These are phyloP conservation scores for Baorangia bicolor DNA, from an alignment of 768 basidiomycete genomes.

Conservation along the genomic window DNA sequence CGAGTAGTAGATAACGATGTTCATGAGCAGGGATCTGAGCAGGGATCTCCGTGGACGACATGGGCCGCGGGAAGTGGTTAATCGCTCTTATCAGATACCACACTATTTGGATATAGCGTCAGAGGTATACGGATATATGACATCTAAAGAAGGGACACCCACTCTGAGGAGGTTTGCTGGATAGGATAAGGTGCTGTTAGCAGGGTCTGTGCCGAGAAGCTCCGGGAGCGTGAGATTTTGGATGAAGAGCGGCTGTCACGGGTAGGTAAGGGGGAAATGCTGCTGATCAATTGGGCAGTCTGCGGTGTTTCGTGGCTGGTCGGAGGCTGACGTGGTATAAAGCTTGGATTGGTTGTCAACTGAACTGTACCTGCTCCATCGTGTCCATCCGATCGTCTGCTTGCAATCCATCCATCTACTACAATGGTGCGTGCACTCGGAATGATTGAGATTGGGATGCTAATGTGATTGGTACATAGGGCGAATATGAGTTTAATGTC, in stretches of 20 bases:
- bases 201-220: not conserved
- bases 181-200: no score
- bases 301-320: not conserved
- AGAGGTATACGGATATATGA: not conserved
- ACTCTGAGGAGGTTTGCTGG: no score
- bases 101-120: not conserved
- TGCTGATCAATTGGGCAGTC: not conserved
- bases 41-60: not conserved
- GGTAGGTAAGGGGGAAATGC: no score
- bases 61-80: not conserved
- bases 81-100: not conserved
- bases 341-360: not conserved
- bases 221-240: constrained; percentile 16
- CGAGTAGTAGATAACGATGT: constrained; percentile 8
- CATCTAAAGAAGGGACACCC: not conserved
- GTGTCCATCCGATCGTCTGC: not conserved
- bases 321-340: constrained; percentile 9
- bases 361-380: not conserved
- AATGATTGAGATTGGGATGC: not conserved
- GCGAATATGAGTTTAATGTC: constrained; percentile 74
- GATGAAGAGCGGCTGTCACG: not conserved
- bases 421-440: constrained; percentile 22
- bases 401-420: not conserved
- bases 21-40: not conserved
- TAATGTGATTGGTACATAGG: constrained; percentile 12